Percentiles rank a stretch among this genome's conserved stretches.
Evolutionary conservation across 106 monocot species (phyloP).

Genomic region (Triglochin maritima): DNA sequence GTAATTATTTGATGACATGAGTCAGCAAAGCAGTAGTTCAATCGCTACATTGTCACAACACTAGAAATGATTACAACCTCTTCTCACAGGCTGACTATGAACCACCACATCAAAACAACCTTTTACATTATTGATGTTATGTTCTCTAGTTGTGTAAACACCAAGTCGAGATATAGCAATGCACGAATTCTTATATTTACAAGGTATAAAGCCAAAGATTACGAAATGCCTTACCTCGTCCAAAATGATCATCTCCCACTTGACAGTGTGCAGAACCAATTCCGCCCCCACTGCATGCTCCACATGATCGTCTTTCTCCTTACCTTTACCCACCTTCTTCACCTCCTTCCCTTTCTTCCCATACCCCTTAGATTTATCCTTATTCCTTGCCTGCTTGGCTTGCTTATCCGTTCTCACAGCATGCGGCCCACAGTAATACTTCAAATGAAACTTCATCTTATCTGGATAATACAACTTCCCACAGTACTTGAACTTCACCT

Average conservation of each 20-base stretch:
- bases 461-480: slow-evolving; percentile 26
- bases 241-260: slow-evolving; percentile 74
- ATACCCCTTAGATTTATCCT: slow-evolving; percentile 1
- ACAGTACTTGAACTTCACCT: slow-evolving; percentile 45
- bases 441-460: slow-evolving; percentile 44
- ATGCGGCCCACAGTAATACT: slow-evolving; percentile 56
- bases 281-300: neutral
- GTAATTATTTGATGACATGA: too few species aligned
- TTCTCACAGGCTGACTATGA: too few species aligned
- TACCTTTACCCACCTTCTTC: too few species aligned
- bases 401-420: slow-evolving; percentile 54
- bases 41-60: too few species aligned
- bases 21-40: too few species aligned
- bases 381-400: slow-evolving; percentile 42
- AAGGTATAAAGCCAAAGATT: neutral
- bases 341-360: neutral
- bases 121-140: too few species aligned
- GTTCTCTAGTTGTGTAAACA: too few species aligned
- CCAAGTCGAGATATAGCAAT: too few species aligned
- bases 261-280: slow-evolving; percentile 50
- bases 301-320: too few species aligned
- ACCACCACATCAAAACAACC: too few species aligned
- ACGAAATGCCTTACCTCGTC: slow-evolving; percentile 50
- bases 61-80: too few species aligned
- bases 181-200: too few species aligned